A percentile compares a stretch with the other conserved stretches of the same genome.
Conservation (phyloP, 2,329 filamentous ascomycete species). For the Cordyceps cateniannulata region DNA sequence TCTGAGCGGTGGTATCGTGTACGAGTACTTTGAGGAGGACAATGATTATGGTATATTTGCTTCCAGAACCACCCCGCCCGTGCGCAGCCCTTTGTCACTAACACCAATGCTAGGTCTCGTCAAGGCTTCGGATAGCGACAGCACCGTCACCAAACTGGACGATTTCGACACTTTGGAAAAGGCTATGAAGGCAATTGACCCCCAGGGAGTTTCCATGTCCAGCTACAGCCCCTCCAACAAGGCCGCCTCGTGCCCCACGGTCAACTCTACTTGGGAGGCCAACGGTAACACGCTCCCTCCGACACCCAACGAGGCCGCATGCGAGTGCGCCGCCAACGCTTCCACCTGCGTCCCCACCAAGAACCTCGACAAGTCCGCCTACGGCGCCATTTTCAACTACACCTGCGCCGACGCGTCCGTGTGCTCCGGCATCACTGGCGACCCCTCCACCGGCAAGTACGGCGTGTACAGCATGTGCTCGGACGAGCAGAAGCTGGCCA, state of each 20-base stretch:
- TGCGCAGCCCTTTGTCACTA: neutral
- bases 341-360: constrained; percentile 63
- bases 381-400: constrained; percentile 35
- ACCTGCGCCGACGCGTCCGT: constrained; percentile 8
- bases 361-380: constrained; percentile 50
- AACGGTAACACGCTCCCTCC: constrained; percentile 64
- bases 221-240: constrained; percentile 71
- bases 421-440: constrained; percentile 6
- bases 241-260: constrained; percentile 63
- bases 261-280: constrained; percentile 57
- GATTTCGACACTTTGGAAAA: constrained; percentile 70
- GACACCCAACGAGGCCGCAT: constrained; percentile 69
- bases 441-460: constrained; percentile 48
- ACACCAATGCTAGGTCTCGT: constrained; percentile 52
- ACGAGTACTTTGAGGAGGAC: constrained; percentile 91
- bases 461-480: constrained; percentile 75
- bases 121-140: constrained; percentile 49
- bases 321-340: constrained; percentile 75
- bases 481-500: constrained; percentile 63
- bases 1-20: constrained; percentile 95
- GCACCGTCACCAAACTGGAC: constrained; percentile 58
- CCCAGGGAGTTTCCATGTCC: constrained; percentile 57
- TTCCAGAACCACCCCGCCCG: neutral
- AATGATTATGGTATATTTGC: constrained; percentile 71
- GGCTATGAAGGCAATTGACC: constrained; percentile 61